Evolutionary conservation across 2,329 filamentous ascomycete genomes (phyloP), one percentile per base, ranked within the genome.

Genomic region (Pyrenophora tritici-repentis): DNA sequence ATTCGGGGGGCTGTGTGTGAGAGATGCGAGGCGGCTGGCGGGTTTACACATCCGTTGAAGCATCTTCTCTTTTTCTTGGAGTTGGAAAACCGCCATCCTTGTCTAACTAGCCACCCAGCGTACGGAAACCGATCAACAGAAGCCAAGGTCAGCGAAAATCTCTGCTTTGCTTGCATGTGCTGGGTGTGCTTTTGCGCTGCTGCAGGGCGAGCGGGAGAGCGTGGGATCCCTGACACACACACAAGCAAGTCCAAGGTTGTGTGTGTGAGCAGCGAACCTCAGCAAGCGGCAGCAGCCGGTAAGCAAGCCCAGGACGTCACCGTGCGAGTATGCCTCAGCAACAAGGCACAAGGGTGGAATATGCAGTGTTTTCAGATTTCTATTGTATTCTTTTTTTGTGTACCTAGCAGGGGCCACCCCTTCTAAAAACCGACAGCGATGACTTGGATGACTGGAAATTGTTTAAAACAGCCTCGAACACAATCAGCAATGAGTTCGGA

Each of bases 381-480:
- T 34, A 39, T 36, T 35, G 40, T 48, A 43, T 47, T 55, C 47
- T 58, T 40, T 53, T 57, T 57, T 60, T 56, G 42, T 56, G 42
- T 35, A 49, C 54, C 54, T 52, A 52, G 43, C 51, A 52, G 43
- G 46, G 50, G 50, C 50, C 33, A 50, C 47, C 35, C 32, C 57
- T 48, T 43, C 41, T 58, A 62, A 20, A 20, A 20, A 45, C 50
- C 16, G 24, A 31, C 52, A 50, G 41, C 49, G 48, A 47, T 52
- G 53, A 46, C 38, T 39, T 43, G 33, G 33, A 52, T 45, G 32
- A 41, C 38, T 14, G 33, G 38, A 42, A 51, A 39, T 58, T 64
- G 63, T 68, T 45, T 58, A 61, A 59, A 58, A 39, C 53, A 49
- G 56, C 59, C 52, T 59, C 59, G 49, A 63, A 67, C 59, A 47